Evolutionary conservation across 768 basidiomycete genomes (phyloP).

Genomic region (Porphyrellus cyaneotinctus): DNA sequence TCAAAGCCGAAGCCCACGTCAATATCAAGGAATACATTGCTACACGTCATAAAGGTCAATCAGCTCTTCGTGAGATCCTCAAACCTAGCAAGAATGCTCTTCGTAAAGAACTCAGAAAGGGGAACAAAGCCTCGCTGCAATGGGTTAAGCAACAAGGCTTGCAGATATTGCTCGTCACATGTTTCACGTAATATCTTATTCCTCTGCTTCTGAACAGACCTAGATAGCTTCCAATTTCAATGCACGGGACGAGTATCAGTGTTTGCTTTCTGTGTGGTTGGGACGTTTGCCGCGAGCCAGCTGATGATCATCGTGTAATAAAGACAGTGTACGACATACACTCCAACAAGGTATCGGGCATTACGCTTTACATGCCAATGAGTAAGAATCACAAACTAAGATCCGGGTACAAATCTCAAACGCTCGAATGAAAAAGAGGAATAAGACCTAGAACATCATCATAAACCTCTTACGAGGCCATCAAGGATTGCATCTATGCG

Average conservation of each 20-base stretch:
- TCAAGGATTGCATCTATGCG: not conserved
- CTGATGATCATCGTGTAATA: not conserved
- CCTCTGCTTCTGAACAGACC: not conserved
- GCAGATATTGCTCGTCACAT: conserved; percentile 58
- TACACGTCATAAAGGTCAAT: conserved; percentile 58
- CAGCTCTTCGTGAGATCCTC: conserved; percentile 57
- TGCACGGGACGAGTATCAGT: not conserved
- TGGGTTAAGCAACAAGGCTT: conserved; percentile 65
- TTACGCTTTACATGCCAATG: conserved; percentile 12
- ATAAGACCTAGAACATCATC: not conserved
- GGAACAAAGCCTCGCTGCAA: conserved; percentile 42
- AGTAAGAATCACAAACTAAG: not conserved
- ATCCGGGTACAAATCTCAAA: not conserved
- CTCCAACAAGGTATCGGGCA: conserved; percentile 20
- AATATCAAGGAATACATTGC: conserved; percentile 73
- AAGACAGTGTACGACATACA: conserved; percentile 3
- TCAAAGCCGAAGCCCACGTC: conserved; percentile 64
- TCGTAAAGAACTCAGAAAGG: conserved; percentile 55
- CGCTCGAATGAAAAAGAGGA: conserved; percentile 3
- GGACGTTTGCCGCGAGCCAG: not conserved
- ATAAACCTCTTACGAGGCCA: not conserved
- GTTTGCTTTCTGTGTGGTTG: not conserved
- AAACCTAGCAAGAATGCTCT: conserved; percentile 59
- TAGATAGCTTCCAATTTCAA: not conserved
- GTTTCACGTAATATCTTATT: conserved; percentile 31